A percentile compares a stretch with the other conserved stretches of the same genome.
Evolutionary conservation across 2,329 filamentous ascomycete genomes (phyloP).

Genomic region (Botrytis elliptica): DNA sequence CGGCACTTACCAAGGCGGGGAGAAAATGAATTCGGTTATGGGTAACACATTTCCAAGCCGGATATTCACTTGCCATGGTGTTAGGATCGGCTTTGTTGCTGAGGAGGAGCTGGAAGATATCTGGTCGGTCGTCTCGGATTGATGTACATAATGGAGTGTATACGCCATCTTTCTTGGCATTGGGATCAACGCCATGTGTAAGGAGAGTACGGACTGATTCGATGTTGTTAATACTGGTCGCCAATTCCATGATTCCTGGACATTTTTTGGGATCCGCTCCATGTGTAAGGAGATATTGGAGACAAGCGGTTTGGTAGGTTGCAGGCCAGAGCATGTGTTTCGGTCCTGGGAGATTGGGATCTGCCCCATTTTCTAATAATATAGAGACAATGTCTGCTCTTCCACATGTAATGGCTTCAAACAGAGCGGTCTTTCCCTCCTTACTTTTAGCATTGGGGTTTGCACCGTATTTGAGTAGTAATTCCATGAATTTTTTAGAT

Average conservation of each 20-base stretch:
- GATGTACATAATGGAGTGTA: constrained; percentile 68
- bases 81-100: constrained; percentile 52
- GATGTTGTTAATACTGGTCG: constrained; percentile 61
- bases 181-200: constrained; percentile 58
- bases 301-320: constrained; percentile 56
- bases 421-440: constrained; percentile 62
- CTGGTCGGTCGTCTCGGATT: constrained; percentile 63
- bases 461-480: constrained; percentile 59
- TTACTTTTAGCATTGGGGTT: constrained; percentile 59
- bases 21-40: constrained; percentile 62
- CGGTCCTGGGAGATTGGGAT: constrained; percentile 66
- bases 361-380: constrained; percentile 58
- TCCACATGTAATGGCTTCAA: constrained; percentile 57
- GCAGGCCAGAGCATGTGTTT: constrained; percentile 69
- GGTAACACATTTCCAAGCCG: constrained; percentile 66
- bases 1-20: constrained; percentile 57
- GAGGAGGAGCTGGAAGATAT: constrained; percentile 61
- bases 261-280: constrained; percentile 60
- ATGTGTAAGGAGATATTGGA: constrained; percentile 57
- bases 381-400: constrained; percentile 56
- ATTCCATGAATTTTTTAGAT: constrained; percentile 53
- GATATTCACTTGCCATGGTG: constrained; percentile 60
- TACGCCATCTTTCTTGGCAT: constrained; percentile 61
- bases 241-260: constrained; percentile 64
- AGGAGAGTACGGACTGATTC: constrained; percentile 59